Evolutionary conservation across 129 eudicot genomes (phyloP).

Genomic region (Pulicaria dysenterica): DNA sequence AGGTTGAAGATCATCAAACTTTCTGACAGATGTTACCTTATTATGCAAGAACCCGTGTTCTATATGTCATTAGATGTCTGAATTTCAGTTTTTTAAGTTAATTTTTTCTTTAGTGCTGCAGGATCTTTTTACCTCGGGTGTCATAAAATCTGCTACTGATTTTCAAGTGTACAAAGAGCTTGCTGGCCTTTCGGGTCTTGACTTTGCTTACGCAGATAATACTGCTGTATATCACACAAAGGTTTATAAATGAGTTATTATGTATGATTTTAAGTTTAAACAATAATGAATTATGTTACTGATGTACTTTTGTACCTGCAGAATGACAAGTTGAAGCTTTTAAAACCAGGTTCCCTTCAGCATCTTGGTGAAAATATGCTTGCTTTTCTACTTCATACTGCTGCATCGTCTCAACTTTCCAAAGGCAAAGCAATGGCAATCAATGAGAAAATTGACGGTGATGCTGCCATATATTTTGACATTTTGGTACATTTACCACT

Average conservation of each 20-base stretch:
- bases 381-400: conserved; percentile 77
- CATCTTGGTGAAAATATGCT: conserved; percentile 99
- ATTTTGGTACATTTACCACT: conserved; percentile 64
- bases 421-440: conserved; percentile 43
- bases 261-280: too few species aligned
- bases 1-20: too few species aligned
- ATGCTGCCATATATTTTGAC: conserved; percentile 87
- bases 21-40: too few species aligned
- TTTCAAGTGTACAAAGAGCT: conserved; percentile 93
- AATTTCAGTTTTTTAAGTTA: conserved; percentile 30
- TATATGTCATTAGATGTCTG: conserved; percentile 15
- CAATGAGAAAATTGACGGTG: conserved; percentile 35
- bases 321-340: conserved; percentile 89
- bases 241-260: conserved; percentile 38
- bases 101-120: conserved; percentile 52
- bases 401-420: conserved; percentile 65
- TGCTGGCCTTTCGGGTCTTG: conserved; percentile 96
- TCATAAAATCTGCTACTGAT: conserved; percentile 93
- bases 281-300: too few species aligned
- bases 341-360: conserved; percentile 91
- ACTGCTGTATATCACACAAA: conserved; percentile 98
- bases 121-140: conserved; percentile 92
- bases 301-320: conserved; percentile 30
- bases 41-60: too few species aligned
- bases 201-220: conserved; percentile 84